Percentiles rank a stretch among this genome's conserved stretches.
phyloP scores from a whole-genome alignment of 306 rosid genomes.

The Casuarina cunninghamiana region DNA sequence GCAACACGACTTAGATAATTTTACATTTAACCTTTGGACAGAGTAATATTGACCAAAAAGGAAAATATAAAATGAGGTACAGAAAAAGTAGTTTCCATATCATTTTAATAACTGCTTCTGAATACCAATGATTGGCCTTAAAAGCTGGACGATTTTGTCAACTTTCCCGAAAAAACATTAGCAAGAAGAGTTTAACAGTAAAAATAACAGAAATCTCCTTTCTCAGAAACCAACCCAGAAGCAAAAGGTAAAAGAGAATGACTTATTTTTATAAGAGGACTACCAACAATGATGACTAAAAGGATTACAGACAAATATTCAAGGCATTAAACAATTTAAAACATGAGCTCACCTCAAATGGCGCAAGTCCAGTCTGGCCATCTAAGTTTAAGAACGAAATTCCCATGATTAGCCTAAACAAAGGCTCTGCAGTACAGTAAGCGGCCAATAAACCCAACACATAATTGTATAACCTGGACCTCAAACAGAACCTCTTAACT shows the following conservation, averaged over 20 bases:
- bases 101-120: too few relatives aligned
- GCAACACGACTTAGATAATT: background rate
- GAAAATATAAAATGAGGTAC: too few relatives aligned
- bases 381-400: constrained; percentile 76
- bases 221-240: background rate
- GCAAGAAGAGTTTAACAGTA: background rate
- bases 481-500: constrained; percentile 64
- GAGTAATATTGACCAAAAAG: background rate
- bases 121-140: too few relatives aligned
- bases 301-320: background rate
- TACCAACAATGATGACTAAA: background rate
- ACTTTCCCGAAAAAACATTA: too few relatives aligned
- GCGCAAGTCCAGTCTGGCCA: constrained; percentile 77
- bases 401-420: constrained; percentile 83
- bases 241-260: background rate
- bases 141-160: too few relatives aligned
- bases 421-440: constrained; percentile 72
- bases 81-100: too few relatives aligned
- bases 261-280: background rate
- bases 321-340: background rate
- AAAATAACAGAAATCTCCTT: background rate
- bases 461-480: constrained; percentile 78
- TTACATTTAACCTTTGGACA: background rate
- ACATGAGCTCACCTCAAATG: constrained; percentile 73
- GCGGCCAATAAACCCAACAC: constrained; percentile 66